Conservation (phyloP, 2,329 filamentous ascomycete species). For the Rhinocladiella similis region DNA sequence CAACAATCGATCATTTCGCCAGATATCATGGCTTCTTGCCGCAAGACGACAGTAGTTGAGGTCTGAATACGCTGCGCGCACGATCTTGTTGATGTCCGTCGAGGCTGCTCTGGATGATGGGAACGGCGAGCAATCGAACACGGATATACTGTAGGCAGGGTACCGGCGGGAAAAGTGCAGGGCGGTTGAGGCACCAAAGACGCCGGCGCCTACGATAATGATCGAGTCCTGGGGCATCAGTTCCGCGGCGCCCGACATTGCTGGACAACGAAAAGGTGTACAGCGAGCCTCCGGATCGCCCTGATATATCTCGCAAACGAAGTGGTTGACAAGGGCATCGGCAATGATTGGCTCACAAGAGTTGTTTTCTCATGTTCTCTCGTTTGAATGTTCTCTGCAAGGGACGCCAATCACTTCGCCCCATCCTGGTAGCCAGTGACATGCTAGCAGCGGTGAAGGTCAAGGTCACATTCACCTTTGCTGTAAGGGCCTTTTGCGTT, state of each 20-base stretch:
- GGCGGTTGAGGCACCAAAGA: slow-evolving; percentile 65
- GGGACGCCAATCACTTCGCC: not conserved
- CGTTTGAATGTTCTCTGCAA: not conserved
- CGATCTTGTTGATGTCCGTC: slow-evolving; percentile 71
- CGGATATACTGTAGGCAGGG: slow-evolving; percentile 49
- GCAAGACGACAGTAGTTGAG: slow-evolving; percentile 63
- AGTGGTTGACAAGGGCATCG: not conserved
- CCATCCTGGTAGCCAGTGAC: not conserved
- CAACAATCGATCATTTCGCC: slow-evolving; percentile 59
- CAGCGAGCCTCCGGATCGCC: not conserved
- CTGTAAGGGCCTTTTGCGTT: too few species aligned
- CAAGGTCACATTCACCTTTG: too few species aligned
- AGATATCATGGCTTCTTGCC: slow-evolving; percentile 64
- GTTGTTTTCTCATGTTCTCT: not conserved
- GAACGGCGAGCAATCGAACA: slow-evolving; percentile 57
- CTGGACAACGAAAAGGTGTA: not conserved
- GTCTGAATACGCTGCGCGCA: slow-evolving; percentile 68
- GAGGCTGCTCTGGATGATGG: slow-evolving; percentile 60
- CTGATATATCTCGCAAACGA: not conserved
- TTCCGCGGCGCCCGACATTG: not conserved
- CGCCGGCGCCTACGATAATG: slow-evolving; percentile 64
- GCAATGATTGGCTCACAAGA: not conserved
- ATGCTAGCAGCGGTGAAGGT: not conserved
- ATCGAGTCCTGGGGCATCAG: not conserved
- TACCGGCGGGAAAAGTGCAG: slow-evolving; percentile 52